Evolutionary conservation across 2,329 filamentous ascomycete genomes (phyloP), one percentile per base, ranked within the genome.

Genomic region (Clarireedia monteithiana): DNA sequence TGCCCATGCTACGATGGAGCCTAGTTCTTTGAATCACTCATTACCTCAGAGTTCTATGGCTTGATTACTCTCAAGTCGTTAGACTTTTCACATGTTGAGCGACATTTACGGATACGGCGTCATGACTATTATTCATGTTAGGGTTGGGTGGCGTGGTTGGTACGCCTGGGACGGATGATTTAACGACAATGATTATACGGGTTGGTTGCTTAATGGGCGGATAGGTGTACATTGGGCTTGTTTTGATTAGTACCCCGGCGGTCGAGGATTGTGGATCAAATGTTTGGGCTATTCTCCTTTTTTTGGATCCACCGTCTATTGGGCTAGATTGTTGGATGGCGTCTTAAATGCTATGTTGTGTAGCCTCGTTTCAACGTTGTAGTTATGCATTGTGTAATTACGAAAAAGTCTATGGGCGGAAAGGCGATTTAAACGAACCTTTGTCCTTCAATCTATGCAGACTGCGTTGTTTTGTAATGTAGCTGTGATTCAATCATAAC

Each of bases 1-100:
- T 39, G 30, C 59, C 15, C 63, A 66, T 53, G 38, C 57, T 47
- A 53, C 62, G 24, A 60, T 63, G 44, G 60, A 55, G 48, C 42
- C 61, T 24, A 60, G 58, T 53, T 53, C 55, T 23, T 38, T 65
- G 30, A 54, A 50, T n/a, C 64, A 61, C 34, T 26, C 48, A 12
- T 39, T 58, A 4, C 34, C 52, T 24, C 42, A 56, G 17, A 36
- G 30, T 27, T 55, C 40, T n/a, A 38, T 55, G 36, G 48, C 48
- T 49, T 58, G 39, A 55, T 17, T 6, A 36, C 26, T 38, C 17
- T 6, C 17, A 30, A 17, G 9, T 50, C 15, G 27, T 34, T 52
- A 9, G 12, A 20, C 10, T 36, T 36, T 24, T 17, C 38, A 26
- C 6, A 26, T 44, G 30, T 34, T 55, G 26, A 36, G 23, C 7